A percentile compares a stretch with the other conserved stretches of the same genome.
phyloP scores from a whole-genome alignment of 768 basidiomycete species.

The Boletus subparvulus region DNA sequence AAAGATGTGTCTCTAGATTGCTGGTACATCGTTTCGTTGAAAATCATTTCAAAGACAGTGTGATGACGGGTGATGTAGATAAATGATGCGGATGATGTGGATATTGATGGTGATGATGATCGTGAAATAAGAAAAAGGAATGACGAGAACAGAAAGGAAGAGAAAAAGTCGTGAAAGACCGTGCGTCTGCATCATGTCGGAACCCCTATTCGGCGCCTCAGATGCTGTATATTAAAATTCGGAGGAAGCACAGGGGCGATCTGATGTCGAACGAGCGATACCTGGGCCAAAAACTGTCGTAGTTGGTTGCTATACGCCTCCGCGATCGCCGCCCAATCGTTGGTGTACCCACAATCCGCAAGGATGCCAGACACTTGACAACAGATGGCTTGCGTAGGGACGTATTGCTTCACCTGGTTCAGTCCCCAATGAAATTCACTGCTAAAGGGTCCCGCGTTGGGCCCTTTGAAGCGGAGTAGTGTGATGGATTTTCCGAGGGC shows the following conservation, averaged over 20 bases:
- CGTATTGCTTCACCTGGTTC: slow-evolving; percentile 27
- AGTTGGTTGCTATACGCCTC: slow-evolving; percentile 32
- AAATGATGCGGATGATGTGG: background rate
- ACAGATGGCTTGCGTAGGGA: slow-evolving; percentile 19
- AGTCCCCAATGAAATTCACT: slow-evolving; percentile 33
- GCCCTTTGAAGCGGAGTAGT: slow-evolving; percentile 29
- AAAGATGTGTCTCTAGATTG: slow-evolving; percentile 7
- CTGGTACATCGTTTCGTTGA: slow-evolving; percentile 5
- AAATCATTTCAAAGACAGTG: background rate
- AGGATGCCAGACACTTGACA: slow-evolving; percentile 25
- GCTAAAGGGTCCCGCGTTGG: slow-evolving; percentile 28
- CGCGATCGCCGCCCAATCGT: slow-evolving; percentile 31
- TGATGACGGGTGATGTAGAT: background rate
- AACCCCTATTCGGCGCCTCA: slow-evolving; percentile 29
- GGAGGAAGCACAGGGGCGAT: slow-evolving; percentile 32
- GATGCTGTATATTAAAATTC: slow-evolving; percentile 33
- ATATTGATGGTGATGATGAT: background rate
- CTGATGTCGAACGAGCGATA: slow-evolving; percentile 32
- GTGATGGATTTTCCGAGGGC: slow-evolving; percentile 21
- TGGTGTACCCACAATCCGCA: slow-evolving; percentile 25
- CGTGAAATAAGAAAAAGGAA: background rate
- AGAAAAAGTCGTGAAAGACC: background rate
- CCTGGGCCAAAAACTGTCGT: slow-evolving; percentile 31
- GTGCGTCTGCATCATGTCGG: slow-evolving; percentile 15
- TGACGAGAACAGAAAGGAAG: background rate